phyloP scores from a whole-genome alignment of 1,284 basidiomycete species.

The Ganoderma sp. region DNA sequence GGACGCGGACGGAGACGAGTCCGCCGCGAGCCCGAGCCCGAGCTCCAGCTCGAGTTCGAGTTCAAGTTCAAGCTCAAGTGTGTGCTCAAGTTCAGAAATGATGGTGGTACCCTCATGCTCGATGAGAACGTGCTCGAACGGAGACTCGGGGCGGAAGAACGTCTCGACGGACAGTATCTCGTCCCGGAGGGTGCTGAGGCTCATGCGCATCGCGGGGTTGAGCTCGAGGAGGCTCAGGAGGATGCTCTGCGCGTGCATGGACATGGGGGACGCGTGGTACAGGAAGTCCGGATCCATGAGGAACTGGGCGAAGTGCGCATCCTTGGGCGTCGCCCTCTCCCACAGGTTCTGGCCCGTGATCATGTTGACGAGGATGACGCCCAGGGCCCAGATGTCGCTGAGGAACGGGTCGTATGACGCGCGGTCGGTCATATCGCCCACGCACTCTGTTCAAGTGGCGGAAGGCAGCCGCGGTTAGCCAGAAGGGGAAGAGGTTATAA shows the following conservation, averaged over 20 bases:
- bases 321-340: constrained; percentile 72
- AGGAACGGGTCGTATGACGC: constrained; percentile 46
- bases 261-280: constrained; percentile 64
- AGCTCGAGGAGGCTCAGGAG: constrained; percentile 63
- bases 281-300: constrained; percentile 64
- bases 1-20: background rate
- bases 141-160: constrained; percentile 24
- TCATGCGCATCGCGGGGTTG: constrained; percentile 56
- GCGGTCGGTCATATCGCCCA: background rate
- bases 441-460: background rate
- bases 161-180: constrained; percentile 23
- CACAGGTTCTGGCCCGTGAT: constrained; percentile 88
- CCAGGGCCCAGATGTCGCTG: constrained; percentile 89
- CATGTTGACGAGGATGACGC: constrained; percentile 62
- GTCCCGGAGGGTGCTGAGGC: constrained; percentile 61
- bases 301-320: constrained; percentile 65
- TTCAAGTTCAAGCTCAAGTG: constrained; percentile 51
- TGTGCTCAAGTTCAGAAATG: too few species aligned
- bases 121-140: background rate
- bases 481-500: background rate
- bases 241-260: constrained; percentile 56
- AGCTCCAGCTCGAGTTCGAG: too few species aligned
- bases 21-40: constrained; percentile 45
- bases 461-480: background rate
- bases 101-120: constrained; percentile 54